A percentile compares a stretch with the other conserved stretches of the same genome.
Conservation (phyloP, 805 yeast genomes). For the Metschnikowia proteae region DNA sequence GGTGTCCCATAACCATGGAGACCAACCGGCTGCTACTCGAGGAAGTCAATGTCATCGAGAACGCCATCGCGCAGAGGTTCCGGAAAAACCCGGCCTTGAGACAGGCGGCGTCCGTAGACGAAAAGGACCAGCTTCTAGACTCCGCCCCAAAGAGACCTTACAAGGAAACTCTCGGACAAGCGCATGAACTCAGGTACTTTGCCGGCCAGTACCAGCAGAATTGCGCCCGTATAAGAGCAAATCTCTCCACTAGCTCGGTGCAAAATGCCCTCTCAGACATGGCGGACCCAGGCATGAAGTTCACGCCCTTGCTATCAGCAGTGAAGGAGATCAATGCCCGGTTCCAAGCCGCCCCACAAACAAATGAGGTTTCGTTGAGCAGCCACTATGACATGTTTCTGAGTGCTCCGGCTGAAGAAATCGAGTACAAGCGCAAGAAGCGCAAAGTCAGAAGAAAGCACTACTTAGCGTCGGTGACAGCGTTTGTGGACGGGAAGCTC, state of each 20-base stretch:
- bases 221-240: conserved; percentile 8
- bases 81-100: conserved; percentile 57
- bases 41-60: conserved; percentile 70
- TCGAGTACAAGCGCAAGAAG: conserved; percentile 17
- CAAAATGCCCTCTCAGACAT: conserved; percentile 11
- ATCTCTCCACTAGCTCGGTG: conserved; percentile 4
- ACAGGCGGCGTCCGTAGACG: conserved; percentile 16
- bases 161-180: conserved; percentile 54
- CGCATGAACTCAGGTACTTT: conserved; percentile 62
- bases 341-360: conserved; percentile 12
- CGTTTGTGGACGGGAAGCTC: conserved; percentile 39
- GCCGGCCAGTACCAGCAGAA: conserved; percentile 40
- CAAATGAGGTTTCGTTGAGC: conserved; percentile 16
- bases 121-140: conserved; percentile 11
- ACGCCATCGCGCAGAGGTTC: conserved; percentile 60
- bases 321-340: conserved; percentile 26
- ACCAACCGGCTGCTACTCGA: conserved; percentile 41
- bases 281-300: conserved; percentile 22
- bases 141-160: conserved; percentile 37
- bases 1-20: conserved; percentile 24
- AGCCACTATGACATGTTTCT: conserved; percentile 22
- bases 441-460: conserved; percentile 28
- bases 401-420: conserved; percentile 25
- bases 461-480: conserved; percentile 49
- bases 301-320: conserved; percentile 28